These are phyloP conservation scores for Russula foetens DNA, from an alignment of 768 basidiomycete genomes.

Conservation along the genomic window DNA sequence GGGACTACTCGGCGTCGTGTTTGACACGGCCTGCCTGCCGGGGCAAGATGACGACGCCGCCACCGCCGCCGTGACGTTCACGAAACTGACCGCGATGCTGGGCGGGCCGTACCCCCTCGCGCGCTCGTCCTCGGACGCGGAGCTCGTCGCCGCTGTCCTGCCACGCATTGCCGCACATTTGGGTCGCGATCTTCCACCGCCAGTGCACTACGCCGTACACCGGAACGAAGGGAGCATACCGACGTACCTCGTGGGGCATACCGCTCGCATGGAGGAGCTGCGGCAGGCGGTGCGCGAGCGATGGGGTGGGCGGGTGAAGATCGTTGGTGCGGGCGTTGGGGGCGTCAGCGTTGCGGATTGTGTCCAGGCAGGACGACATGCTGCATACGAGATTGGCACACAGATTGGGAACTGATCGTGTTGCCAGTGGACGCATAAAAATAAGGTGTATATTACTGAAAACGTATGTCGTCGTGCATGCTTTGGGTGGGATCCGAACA, in stretches of 20 bases:
- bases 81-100: slow-evolving; percentile 86
- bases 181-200: slow-evolving; percentile 34
- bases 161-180: slow-evolving; percentile 17
- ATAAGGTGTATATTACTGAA: neutral
- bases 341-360: slow-evolving; percentile 88
- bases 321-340: slow-evolving; percentile 78
- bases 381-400: slow-evolving; percentile 16
- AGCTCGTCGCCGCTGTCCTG: slow-evolving; percentile 24
- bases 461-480: neutral
- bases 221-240: slow-evolving; percentile 70
- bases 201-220: slow-evolving; percentile 45
- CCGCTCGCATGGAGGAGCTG: slow-evolving; percentile 57
- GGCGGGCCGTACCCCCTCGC: slow-evolving; percentile 61
- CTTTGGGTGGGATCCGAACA: no score
- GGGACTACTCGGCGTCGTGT: slow-evolving; percentile 76
- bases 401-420: neutral
- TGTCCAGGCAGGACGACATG: slow-evolving; percentile 61
- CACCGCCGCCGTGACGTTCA: slow-evolving; percentile 34
- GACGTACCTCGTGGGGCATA: slow-evolving; percentile 63
- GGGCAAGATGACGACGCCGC: slow-evolving; percentile 36
- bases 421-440: neutral
- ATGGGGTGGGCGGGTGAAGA: slow-evolving; percentile 40
- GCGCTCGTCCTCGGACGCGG: slow-evolving; percentile 3
- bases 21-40: slow-evolving; percentile 74
- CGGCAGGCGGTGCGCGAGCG: slow-evolving; percentile 32